phyloP scores from a whole-genome alignment of 305 asterid species.

The Solanum hybrid region DNA sequence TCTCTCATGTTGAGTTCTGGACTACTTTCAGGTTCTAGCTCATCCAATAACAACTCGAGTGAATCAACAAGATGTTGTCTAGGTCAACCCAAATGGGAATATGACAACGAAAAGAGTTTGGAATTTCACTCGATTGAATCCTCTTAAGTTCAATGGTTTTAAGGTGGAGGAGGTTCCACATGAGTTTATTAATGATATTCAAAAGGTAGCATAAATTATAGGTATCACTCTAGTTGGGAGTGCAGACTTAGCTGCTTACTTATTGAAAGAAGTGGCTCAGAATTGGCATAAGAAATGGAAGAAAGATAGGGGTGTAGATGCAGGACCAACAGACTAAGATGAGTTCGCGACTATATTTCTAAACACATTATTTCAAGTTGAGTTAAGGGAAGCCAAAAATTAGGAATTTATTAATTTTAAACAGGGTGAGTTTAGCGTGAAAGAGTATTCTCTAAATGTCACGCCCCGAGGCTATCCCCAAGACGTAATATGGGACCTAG shows the following conservation, averaged over 20 bases:
- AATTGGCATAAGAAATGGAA: neutral
- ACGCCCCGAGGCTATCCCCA: neutral
- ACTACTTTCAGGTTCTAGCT: neutral
- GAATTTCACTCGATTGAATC: neutral
- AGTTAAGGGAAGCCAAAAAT: neutral
- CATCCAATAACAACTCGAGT: neutral
- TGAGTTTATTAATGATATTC: neutral
- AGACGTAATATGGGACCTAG: neutral
- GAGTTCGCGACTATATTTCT: neutral
- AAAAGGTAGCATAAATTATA: neutral
- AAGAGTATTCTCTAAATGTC: neutral
- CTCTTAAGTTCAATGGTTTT: neutral
- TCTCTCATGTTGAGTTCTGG: neutral
- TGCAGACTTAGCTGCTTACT: neutral
- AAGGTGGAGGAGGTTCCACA: neutral
- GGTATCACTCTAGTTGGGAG: neutral
- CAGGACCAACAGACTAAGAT: neutral
- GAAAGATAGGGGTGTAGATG: neutral
- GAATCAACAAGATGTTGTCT: neutral
- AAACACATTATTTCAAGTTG: neutral
- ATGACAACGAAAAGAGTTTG: neutral
- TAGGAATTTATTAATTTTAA: neutral
- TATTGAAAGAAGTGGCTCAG: neutral
- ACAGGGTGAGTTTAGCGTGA: neutral
- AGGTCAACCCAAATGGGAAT: neutral